phyloP scores from a whole-genome alignment of 805 yeast genomes.

The Debaryomyces tyrocola region DNA sequence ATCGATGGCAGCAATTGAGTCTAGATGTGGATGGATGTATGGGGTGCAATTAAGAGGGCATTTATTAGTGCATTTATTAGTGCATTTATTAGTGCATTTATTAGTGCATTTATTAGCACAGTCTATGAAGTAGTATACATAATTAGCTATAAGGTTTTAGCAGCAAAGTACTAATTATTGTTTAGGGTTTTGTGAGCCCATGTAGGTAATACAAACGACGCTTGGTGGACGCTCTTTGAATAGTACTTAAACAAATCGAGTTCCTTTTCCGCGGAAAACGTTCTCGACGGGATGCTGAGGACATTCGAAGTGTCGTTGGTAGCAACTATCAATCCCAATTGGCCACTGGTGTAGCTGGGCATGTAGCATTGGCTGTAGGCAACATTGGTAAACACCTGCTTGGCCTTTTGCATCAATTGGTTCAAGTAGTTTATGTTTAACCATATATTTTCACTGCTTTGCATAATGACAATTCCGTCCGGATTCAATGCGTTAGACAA shows the following conservation, averaged over 20 bases:
- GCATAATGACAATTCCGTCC: conserved; percentile 75
- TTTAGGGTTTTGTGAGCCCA: conserved; percentile 58
- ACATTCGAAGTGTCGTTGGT: conserved; percentile 50
- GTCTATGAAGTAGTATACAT: too few relatives aligned
- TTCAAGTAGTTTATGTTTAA: conserved; percentile 56
- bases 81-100: too few relatives aligned
- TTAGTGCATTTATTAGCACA: too few relatives aligned
- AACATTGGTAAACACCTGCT: conserved; percentile 58
- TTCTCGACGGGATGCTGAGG: conserved; percentile 54
- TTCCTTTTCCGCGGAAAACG: conserved; percentile 45
- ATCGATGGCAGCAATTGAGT: too few relatives aligned
- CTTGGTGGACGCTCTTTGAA: conserved; percentile 61
- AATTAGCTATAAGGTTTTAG: too few relatives aligned
- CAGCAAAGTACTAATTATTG: background rate
- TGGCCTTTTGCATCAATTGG: conserved; percentile 48
- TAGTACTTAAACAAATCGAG: conserved; percentile 59
- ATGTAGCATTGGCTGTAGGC: conserved; percentile 76
- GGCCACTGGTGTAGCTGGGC: conserved; percentile 89
- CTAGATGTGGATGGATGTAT: too few relatives aligned
- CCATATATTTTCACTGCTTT: conserved; percentile 77
- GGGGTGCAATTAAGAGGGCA: too few relatives aligned
- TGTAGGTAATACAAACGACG: conserved; percentile 76
- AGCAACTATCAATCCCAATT: conserved; percentile 75
- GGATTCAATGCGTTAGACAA: conserved; percentile 61
- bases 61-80: too few relatives aligned